A percentile compares a stretch with the other conserved stretches of the same genome.
These are phyloP conservation scores for Diophrys appendiculata DNA, from an alignment of 73 alveolate genomes.

Conservation along the genomic window DNA sequence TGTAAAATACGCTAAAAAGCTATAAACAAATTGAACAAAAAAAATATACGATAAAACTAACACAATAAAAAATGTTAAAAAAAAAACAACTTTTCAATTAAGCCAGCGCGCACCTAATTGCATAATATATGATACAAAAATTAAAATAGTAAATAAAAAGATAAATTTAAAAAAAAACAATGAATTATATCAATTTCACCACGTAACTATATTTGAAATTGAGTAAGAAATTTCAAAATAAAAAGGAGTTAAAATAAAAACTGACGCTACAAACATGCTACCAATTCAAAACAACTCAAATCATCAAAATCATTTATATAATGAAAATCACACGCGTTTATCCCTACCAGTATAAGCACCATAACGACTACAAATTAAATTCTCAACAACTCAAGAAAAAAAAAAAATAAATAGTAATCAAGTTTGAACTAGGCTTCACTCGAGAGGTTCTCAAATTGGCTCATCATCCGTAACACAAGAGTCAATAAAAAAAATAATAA, in stretches of 20 bases:
- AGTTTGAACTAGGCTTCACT: slow-evolving; percentile 45
- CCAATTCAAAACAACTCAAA: slow-evolving; percentile 14
- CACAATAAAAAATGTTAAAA: slow-evolving; percentile 10
- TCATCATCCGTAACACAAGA: slow-evolving; percentile 39
- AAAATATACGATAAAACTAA: slow-evolving; percentile 15
- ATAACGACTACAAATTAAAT: slow-evolving; percentile 20
- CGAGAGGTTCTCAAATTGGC: slow-evolving; percentile 55
- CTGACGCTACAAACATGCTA: slow-evolving; percentile 9
- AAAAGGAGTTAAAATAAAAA: slow-evolving; percentile 38
- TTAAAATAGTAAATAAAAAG: slow-evolving; percentile 1
- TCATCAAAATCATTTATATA: slow-evolving; percentile 38
- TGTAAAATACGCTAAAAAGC: slow-evolving; percentile 31
- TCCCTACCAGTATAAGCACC: slow-evolving; percentile 48
- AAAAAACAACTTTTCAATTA: slow-evolving; percentile 11
- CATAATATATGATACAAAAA: slow-evolving; percentile 5
- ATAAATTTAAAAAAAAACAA: slow-evolving; percentile 24
- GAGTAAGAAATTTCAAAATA: slow-evolving; percentile 29
- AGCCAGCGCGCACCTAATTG: slow-evolving; percentile 23
- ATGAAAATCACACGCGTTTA: slow-evolving; percentile 40
- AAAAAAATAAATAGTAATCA: slow-evolving; percentile 36
- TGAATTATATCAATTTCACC: slow-evolving; percentile 35
- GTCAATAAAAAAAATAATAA: slow-evolving; percentile 32
- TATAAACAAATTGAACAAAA: slow-evolving; percentile 11
- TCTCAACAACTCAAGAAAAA: slow-evolving; percentile 39
- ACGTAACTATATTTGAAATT: slow-evolving; percentile 18